Conservation (phyloP, 768 basidiomycete genomes). For the Suillus plorans region DNA sequence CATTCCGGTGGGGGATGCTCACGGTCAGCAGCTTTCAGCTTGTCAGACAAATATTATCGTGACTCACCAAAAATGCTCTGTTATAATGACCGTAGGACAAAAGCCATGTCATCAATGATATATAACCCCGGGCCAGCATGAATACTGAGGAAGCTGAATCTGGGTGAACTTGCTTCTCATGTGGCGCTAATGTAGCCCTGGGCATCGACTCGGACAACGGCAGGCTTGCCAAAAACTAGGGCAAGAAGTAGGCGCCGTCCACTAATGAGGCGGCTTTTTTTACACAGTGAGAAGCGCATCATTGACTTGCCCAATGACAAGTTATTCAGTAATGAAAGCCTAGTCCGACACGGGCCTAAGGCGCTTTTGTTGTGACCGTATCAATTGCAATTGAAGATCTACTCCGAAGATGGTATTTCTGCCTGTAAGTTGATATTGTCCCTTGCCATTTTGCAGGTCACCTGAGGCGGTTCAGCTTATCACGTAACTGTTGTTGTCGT, state of each 20-base stretch:
- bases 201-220: not conserved
- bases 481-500: slow-evolving; percentile 27
- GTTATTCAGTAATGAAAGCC: not conserved
- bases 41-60: not conserved
- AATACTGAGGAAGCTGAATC: not conserved
- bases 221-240: not conserved
- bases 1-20: not conserved
- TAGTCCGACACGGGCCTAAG: not conserved
- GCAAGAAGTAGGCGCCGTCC: not conserved
- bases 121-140: not conserved
- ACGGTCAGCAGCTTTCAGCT: not conserved
- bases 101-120: not conserved
- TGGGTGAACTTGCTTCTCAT: not conserved
- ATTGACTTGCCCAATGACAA: slow-evolving; percentile 2
- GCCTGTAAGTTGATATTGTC: not conserved
- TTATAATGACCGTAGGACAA: not conserved
- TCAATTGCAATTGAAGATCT: slow-evolving; percentile 1
- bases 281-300: slow-evolving; percentile 1
- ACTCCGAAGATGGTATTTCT: slow-evolving; percentile 2
- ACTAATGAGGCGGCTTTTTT: not conserved
- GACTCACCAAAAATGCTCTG: slow-evolving; percentile 1
- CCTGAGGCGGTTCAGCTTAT: slow-evolving; percentile 25
- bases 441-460: slow-evolving; percentile 12
- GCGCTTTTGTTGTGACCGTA: not conserved
- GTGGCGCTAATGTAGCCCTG: not conserved